A percentile compares a stretch with the other conserved stretches of the same genome.
These are phyloP conservation scores for Coemansia sp. DNA, from an alignment of 192 early-diverging fungal genomes.

Conservation along the genomic window DNA sequence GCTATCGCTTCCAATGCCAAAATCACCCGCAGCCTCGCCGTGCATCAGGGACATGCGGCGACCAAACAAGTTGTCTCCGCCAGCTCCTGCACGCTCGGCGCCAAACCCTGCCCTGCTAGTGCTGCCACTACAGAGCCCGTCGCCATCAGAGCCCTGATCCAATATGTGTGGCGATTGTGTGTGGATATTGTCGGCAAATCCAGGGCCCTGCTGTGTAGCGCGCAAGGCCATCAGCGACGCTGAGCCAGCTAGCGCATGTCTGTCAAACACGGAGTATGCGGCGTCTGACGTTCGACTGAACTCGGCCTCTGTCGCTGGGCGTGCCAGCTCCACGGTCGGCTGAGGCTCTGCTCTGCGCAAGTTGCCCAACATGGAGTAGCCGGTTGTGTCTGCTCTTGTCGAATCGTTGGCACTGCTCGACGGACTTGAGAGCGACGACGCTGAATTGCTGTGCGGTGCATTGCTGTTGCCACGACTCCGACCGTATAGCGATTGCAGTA, in stretches of 20 bases:
- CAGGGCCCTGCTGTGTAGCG: constrained; percentile 35
- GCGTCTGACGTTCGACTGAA: constrained; percentile 34
- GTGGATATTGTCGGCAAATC: constrained; percentile 1
- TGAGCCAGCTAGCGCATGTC: constrained; percentile 18
- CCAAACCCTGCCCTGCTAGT: not conserved
- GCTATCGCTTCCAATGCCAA: not conserved
- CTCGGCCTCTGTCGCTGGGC: constrained; percentile 48
- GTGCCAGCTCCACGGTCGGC: constrained; percentile 47
- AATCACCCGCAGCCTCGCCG: not conserved
- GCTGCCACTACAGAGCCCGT: not conserved
- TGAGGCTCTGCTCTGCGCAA: constrained; percentile 25
- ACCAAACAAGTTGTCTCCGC: constrained; percentile 4
- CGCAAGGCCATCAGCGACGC: constrained; percentile 45
- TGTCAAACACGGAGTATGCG: constrained; percentile 17
- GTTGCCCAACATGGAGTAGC: constrained; percentile 31
- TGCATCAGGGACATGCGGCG: constrained; percentile 2
- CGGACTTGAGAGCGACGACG: not conserved
- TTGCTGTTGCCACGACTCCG: constrained; percentile 19
- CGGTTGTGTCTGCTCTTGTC: constrained; percentile 10
- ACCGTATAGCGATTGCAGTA: constrained; percentile 43
- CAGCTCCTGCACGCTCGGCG: not conserved
- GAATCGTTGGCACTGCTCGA: constrained; percentile 20
- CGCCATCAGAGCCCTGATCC: not conserved
- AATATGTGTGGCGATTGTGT: not conserved
- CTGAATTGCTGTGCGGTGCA: constrained; percentile 11